These are phyloP conservation scores for Cyclotella sp. DNA, from an alignment of 108 stramenopile genomes.

Conservation along the genomic window DNA sequence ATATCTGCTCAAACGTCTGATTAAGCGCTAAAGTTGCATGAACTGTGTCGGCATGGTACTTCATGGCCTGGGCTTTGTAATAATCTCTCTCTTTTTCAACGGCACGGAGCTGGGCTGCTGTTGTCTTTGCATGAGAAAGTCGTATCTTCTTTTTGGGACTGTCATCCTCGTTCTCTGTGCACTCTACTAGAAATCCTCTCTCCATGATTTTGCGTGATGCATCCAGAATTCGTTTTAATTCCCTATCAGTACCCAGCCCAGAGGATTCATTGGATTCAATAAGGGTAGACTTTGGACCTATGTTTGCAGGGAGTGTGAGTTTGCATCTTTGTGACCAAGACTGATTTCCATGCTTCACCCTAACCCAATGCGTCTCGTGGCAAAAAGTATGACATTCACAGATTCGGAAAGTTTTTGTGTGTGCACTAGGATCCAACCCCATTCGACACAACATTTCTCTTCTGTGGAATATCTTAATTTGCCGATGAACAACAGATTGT, in stretches of 20 bases:
- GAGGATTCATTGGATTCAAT: not conserved
- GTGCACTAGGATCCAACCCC: not conserved
- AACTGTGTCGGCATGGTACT: not conserved
- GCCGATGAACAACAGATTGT: too few species aligned
- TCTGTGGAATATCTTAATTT: too few species aligned
- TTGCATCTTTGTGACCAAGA: not conserved
- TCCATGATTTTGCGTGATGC: too few species aligned
- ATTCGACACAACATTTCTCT: slow-evolving; percentile 29
- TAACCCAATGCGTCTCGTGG: not conserved
- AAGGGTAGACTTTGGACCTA: slow-evolving; percentile 1
- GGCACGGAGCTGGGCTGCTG: too few species aligned
- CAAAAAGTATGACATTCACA: slow-evolving; percentile 22
- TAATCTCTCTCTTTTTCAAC: too few species aligned
- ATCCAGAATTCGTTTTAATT: too few species aligned
- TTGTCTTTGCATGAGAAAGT: too few species aligned
- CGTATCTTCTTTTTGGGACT: not conserved
- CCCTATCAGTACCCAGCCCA: not conserved
- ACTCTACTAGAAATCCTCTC: not conserved
- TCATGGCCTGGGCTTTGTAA: too few species aligned
- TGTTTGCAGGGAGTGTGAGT: not conserved
- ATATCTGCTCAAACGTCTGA: too few species aligned
- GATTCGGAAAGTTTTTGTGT: not conserved
- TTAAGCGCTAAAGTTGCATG: too few species aligned
- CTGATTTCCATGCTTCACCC: not conserved
- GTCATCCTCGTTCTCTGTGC: too few species aligned